Base-by-base conservation (phyloP, 2,329 filamentous ascomycete genomes). In the Fusarium goolgardi region DNA sequence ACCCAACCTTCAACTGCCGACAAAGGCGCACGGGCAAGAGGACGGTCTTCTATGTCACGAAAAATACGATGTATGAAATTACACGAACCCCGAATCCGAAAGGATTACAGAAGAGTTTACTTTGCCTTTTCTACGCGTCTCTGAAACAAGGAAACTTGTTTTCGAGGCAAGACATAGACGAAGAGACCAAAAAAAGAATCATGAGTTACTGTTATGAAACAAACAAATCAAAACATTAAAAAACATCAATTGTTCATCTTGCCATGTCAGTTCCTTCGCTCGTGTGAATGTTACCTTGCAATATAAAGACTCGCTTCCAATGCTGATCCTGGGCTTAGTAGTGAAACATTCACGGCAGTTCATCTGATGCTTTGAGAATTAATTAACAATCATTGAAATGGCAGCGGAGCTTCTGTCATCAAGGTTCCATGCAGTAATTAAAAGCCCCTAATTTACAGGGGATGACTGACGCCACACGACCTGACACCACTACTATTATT, bases 361-460 rank as follows among this genome's bases (percentile, higher is more conserved):
- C 50, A 31, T 31, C 25, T 40, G 31, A 34, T 44, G 20, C 20
- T 20, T 45, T 45, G 32, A 44, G 34, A 31, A 20, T 35, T 51
- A 29, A 56, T 51, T 61, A 54, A 43, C 56, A 61, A 54, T 27
- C 40, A 40, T 45, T 13, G n/a, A 60, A 37, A 60, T 39, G 21
- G n/a, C 18, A 25, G 59, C 57, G 55, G 65, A 35, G 54, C 34
- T 39, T 11, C 46, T 32, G 6, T 46, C 63, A 23, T 63, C 37
- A 55, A 69, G 55, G 59, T 51, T 65, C 46, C 60, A 61, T 65
- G 43, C 47, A 61, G 59, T 41, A 47, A 20, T 50, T 39, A 39
- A n/a, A 39, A 44, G 50, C 55, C 46, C 63, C 51, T 58, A 56
- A 53, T 37, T 59, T 55, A 58, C 69, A 71, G 63, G 69, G 59